Evolutionary conservation across 306 rosid species (phyloP).

Genomic region (Morella rubra): DNA sequence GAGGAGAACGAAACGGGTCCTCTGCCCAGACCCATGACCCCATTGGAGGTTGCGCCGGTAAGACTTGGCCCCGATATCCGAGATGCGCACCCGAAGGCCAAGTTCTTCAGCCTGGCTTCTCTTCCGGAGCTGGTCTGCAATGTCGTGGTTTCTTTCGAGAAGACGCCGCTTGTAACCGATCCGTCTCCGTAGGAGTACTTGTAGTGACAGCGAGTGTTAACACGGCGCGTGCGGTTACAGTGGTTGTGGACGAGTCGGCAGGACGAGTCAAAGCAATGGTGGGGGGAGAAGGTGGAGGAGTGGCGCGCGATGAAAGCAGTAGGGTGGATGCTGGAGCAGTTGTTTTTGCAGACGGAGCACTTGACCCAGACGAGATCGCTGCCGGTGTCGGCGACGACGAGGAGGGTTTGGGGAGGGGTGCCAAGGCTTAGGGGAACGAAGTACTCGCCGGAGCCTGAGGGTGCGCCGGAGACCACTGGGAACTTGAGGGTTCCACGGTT

Average conservation of each 20-base stretch:
- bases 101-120: not conserved
- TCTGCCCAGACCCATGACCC: constrained; percentile 76
- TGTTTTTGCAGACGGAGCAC: constrained; percentile 55
- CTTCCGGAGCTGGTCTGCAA: constrained; percentile 40
- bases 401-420: constrained; percentile 65
- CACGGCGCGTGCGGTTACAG: constrained; percentile 44
- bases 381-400: constrained; percentile 73
- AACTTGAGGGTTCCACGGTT: constrained; percentile 20
- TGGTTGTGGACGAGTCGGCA: constrained; percentile 50
- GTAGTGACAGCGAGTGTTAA: constrained; percentile 65
- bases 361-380: constrained; percentile 77
- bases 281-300: constrained; percentile 56
- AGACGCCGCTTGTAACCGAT: constrained; percentile 56
- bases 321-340: constrained; percentile 44
- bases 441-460: constrained; percentile 74
- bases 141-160: constrained; percentile 59
- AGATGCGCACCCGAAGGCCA: constrained; percentile 66
- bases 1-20: constrained; percentile 69
- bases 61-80: constrained; percentile 58
- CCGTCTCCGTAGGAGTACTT: constrained; percentile 67
- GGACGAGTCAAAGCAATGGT: constrained; percentile 56
- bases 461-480: constrained; percentile 66
- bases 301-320: constrained; percentile 62
- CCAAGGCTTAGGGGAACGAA: constrained; percentile 66
- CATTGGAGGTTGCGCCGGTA: constrained; percentile 52